Base-by-base conservation (phyloP, 2,329 filamentous ascomycete species). In the Pseudogymnoascus sp. region DNA sequence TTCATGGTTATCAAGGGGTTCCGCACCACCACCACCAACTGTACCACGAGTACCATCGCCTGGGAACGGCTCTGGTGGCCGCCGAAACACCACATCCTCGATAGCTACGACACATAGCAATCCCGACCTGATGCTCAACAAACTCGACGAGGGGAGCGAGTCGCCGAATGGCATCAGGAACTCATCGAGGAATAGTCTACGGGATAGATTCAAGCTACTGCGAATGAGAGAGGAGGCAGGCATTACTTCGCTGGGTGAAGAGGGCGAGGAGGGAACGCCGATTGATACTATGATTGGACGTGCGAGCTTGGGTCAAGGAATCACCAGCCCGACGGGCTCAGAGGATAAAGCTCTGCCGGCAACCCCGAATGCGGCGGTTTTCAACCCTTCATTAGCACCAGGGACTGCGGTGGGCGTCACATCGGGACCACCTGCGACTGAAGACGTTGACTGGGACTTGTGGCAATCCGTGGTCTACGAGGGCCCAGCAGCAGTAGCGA, bases 391-490 rank as follows among this genome's bases (percentile, higher is more conserved):
- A 61, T 77, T 97, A 47, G 86, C 91, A 0, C 92, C 92, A 0
- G 92, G 92, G 1, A 97, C 92, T 1, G 91, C 88, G 6, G 87
- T 90, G 9, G 92, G 93, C 5, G 84, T 92, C 41, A 87, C 87
- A 22, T 85, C 87, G 20, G 89, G 89, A 1, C 89, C 88, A 7
- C 87, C 90, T 2, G 84, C 86, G 20, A 80, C 86, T 64, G 75
- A 77, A 12, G 89, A 92, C 69, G 94, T 99, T n/a, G 91, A 99
- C 71, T 99, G 94, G 94, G 94, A 99, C 73, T 77, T 99, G 38
- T 99, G 94, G 94, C 93, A 99, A 72, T 85, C 89, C 22, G 88
- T 99, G 3, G 94, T 99, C 34, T 95, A 97, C 67, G 90, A 97
- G 76, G 94, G 94, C 0, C 91, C 92, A 14, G 85, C 90, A 28